Evolutionary conservation across 176 grass and related monocot genomes (phyloP).

Genomic region (bread wheat (Triticum aestivum)): DNA sequence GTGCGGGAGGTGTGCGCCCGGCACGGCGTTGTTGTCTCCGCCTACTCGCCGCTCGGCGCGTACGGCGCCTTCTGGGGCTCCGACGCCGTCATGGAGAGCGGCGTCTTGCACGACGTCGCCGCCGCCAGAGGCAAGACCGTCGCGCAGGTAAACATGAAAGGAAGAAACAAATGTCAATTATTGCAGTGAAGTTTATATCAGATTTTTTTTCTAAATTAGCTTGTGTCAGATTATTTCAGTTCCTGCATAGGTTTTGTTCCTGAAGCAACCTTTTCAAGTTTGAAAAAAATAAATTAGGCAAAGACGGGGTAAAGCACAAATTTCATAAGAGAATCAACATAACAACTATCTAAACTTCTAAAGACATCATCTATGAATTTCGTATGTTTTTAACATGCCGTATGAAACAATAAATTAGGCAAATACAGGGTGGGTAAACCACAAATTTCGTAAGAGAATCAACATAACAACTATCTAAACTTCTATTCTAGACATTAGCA

Average conservation of each 20-base stretch:
- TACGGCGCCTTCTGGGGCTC: constrained; percentile 36
- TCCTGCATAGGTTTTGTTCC: neutral
- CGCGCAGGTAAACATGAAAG: constrained; percentile 47
- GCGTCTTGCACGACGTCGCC: constrained; percentile 38
- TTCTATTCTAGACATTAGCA: neutral
- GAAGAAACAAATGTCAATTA: no score
- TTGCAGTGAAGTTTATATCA: no score
- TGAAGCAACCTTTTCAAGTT: neutral
- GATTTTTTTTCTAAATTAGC: no score
- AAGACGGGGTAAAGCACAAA: neutral
- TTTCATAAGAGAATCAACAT: neutral
- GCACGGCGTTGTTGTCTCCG: constrained; percentile 49
- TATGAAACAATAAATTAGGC: no score
- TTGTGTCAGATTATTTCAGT: neutral
- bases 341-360: neutral
- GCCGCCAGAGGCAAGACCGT: constrained; percentile 52
- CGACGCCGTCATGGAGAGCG: constrained; percentile 61
- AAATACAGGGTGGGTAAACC: no score
- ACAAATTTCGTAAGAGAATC: no score
- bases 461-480: no score
- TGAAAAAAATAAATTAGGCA: neutral
- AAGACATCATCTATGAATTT: neutral
- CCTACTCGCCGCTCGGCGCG: constrained; percentile 60
- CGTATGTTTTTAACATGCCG: no score
- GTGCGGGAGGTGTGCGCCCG: constrained; percentile 49